Conservation (phyloP, 1,284 basidiomycete species). For the Polyporus tsugae region DNA sequence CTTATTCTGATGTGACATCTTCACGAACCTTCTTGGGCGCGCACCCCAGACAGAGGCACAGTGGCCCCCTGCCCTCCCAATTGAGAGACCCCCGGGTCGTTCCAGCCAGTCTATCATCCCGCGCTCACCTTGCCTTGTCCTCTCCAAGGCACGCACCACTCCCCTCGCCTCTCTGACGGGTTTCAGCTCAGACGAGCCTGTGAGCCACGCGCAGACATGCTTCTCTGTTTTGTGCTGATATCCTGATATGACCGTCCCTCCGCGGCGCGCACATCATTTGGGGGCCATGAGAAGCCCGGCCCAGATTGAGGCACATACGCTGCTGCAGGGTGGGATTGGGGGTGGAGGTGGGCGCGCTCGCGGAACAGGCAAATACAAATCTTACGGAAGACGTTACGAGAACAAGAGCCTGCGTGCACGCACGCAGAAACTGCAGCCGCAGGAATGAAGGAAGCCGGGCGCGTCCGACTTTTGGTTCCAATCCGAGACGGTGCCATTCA, state of each 20-base stretch:
- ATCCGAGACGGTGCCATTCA: neutral
- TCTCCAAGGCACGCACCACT: constrained; percentile 4
- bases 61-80: neutral
- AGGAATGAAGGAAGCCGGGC: neutral
- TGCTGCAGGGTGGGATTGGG: neutral
- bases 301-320: neutral
- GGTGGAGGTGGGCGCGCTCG: neutral
- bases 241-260: neutral
- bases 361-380: constrained; percentile 6
- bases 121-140: neutral
- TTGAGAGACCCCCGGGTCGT: neutral
- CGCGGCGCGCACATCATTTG: neutral
- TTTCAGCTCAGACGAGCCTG: constrained; percentile 17
- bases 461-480: neutral
- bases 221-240: neutral
- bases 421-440: neutral
- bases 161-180: constrained; percentile 3
- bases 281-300: neutral
- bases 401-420: neutral
- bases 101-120: constrained; percentile 6
- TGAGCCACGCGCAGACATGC: neutral
- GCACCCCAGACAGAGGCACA: constrained; percentile 7
- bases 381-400: constrained; percentile 13
- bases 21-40: constrained; percentile 15
- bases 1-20: constrained; percentile 4